phyloP scores from a whole-genome alignment of 148 eudicot species.

The Limonium bicolor region DNA sequence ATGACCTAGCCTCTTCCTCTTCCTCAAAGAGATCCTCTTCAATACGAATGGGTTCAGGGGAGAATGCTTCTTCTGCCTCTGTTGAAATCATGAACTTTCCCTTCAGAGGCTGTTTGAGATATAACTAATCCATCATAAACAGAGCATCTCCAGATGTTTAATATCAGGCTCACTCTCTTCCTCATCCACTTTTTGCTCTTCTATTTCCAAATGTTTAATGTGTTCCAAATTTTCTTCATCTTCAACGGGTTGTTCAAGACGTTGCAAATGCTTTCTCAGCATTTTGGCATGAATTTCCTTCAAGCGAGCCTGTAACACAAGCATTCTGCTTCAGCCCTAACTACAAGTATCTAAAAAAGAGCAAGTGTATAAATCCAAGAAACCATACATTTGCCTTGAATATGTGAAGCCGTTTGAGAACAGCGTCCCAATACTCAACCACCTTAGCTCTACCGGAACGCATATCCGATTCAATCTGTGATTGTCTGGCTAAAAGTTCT shows the following conservation, averaged over 20 bases:
- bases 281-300: constrained; percentile 79
- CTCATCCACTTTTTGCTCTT: constrained; percentile 22
- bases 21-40: constrained; percentile 32
- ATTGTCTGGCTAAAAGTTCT: constrained; percentile 52
- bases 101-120: constrained; percentile 13
- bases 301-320: constrained; percentile 86
- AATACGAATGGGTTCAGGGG: constrained; percentile 43
- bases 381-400: constrained; percentile 90
- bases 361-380: too few relatives aligned
- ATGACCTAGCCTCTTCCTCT: constrained; percentile 64
- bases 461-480: constrained; percentile 88
- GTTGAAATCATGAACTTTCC: not conserved
- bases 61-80: constrained; percentile 21
- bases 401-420: constrained; percentile 84
- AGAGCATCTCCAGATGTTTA: constrained; percentile 32
- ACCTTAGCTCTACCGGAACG: constrained; percentile 92
- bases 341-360: too few relatives aligned
- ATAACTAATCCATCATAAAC: constrained; percentile 1
- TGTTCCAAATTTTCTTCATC: constrained; percentile 25
- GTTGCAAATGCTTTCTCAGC: constrained; percentile 62
- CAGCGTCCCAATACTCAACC: constrained; percentile 96
- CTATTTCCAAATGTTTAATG: constrained; percentile 18
- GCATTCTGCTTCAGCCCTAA: too few relatives aligned
- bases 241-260: constrained; percentile 45
- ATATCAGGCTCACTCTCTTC: constrained; percentile 36